Base-by-base conservation (phyloP, 768 basidiomycete genomes). In the Rhizopogon rudus region DNA sequence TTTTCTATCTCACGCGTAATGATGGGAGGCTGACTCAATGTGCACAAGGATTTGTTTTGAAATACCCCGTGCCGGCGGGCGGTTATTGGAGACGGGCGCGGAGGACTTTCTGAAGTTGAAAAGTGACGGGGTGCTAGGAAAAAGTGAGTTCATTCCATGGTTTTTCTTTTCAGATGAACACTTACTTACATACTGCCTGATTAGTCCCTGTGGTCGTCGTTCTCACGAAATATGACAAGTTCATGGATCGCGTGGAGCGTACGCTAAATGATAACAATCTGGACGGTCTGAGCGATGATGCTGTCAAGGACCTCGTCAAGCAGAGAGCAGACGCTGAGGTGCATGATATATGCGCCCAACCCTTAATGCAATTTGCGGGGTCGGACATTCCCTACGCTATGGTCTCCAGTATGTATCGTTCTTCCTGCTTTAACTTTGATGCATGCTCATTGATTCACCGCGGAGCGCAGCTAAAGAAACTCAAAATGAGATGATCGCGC, bases 251-350 rank as follows among this genome's bases (percentile, higher is more conserved):
- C 20, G 20, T 42, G 13, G 54, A 55, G 1, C 40, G 51, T 6
- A 77, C 5, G 75, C 63, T 48, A 75, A 76, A 1, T 62, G 73
- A 51, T 70, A 67, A 40, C 5, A 9, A 13, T 31, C 9, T 29
- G 4, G 9, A 1, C 2, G 7, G 2, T 10, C 35, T 31, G 29
- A 49, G 42, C 22, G 43, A 39, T 7, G 45, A 62, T 10, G 39
- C 46, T 22, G n/a, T 58, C 6, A 35, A 52, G 5, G 39, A 51
- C n/a, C 13, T 60, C 9, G 20, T 5, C 12, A 40, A 33, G 9
- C 13, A 42, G 14, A 43, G 35, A 14, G 50, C 50, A 42, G 22
- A 48, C n/a, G 29, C 29, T 10, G 52, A 45, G 29, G 14, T 57
- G 2, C 9, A 43, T 14, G 7, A 54, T 6, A 6, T 20, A 4